Evolutionary conservation across 1,284 basidiomycete species (phyloP).

Genomic region (Stereum hirsutum): DNA sequence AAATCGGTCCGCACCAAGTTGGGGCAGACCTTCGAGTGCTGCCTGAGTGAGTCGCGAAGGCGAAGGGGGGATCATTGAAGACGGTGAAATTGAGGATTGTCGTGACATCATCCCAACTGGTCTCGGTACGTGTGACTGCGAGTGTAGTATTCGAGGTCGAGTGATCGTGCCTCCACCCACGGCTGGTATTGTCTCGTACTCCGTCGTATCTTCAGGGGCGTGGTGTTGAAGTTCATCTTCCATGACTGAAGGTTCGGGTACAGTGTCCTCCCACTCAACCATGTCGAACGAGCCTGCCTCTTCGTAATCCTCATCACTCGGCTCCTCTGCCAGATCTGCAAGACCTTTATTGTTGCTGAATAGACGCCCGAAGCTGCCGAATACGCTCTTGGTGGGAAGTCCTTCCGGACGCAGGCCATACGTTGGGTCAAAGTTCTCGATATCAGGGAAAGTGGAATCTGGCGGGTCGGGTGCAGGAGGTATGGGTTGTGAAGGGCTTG

Average conservation of each 20-base stretch:
- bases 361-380: slow-evolving; percentile 63
- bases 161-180: slow-evolving; percentile 60
- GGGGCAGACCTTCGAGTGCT: slow-evolving; percentile 7
- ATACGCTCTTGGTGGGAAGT: slow-evolving; percentile 67
- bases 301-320: slow-evolving; percentile 30
- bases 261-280: slow-evolving; percentile 57
- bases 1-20: neutral
- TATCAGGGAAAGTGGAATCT: slow-evolving; percentile 59
- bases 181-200: slow-evolving; percentile 42
- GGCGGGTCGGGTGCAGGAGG: slow-evolving; percentile 26
- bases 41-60: slow-evolving; percentile 10
- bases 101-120: slow-evolving; percentile 12
- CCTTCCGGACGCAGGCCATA: slow-evolving; percentile 95
- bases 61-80: too few species aligned
- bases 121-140: slow-evolving; percentile 33
- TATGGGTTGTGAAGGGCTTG: slow-evolving; percentile 14
- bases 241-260: slow-evolving; percentile 24
- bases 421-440: slow-evolving; percentile 92
- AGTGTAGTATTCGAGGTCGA: slow-evolving; percentile 52
- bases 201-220: slow-evolving; percentile 14
- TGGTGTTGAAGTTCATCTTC: slow-evolving; percentile 14
- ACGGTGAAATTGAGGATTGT: slow-evolving; percentile 5
- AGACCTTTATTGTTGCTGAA: slow-evolving; percentile 60
- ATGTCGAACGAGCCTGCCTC: slow-evolving; percentile 17
- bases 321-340: slow-evolving; percentile 71